Conservation (phyloP, 495 filamentous ascomycete species). For the Penicilliopsis zonata region DNA sequence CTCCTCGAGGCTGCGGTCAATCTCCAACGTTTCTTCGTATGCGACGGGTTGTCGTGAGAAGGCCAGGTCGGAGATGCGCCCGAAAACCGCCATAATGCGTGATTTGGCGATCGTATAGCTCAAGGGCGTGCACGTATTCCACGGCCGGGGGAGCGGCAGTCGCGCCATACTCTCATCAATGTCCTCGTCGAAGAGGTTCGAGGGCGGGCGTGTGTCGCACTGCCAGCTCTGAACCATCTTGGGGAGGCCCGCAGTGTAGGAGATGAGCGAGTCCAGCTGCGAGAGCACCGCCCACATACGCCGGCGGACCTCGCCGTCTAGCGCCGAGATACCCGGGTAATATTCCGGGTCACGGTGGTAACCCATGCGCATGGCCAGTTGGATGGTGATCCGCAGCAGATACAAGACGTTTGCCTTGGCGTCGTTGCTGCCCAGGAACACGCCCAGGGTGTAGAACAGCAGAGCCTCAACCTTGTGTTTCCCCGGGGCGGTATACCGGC, state of each 20-base stretch:
- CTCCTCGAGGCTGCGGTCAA: constrained; percentile 23
- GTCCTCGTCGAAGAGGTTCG: constrained; percentile 18
- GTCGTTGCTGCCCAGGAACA: constrained; percentile 26
- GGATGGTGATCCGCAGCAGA: constrained; percentile 25
- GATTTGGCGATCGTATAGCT: constrained; percentile 29
- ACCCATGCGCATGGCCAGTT: constrained; percentile 29
- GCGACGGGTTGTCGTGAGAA: constrained; percentile 18
- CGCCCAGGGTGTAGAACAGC: constrained; percentile 21
- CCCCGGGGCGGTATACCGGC: constrained; percentile 22
- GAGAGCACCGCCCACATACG: constrained; percentile 37
- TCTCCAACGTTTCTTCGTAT: constrained; percentile 21
- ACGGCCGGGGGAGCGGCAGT: constrained; percentile 14
- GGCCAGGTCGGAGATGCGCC: constrained; percentile 29
- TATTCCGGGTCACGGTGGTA: constrained; percentile 33
- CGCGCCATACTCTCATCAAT: constrained; percentile 12
- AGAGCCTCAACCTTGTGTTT: constrained; percentile 26
- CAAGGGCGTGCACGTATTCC: constrained; percentile 18
- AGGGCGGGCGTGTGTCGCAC: constrained; percentile 24
- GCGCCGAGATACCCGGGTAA: constrained; percentile 34
- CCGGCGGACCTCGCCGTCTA: constrained; percentile 44
- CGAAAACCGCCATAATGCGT: constrained; percentile 25
- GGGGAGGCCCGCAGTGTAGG: constrained; percentile 26
- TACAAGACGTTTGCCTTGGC: constrained; percentile 22
- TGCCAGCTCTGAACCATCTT: constrained; percentile 16
- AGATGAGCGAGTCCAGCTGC: constrained; percentile 35